Percentiles rank a stretch among this genome's conserved stretches.
phyloP scores from a whole-genome alignment of 352 stramenopile genomes.

The Phytopythium kandeliae region DNA sequence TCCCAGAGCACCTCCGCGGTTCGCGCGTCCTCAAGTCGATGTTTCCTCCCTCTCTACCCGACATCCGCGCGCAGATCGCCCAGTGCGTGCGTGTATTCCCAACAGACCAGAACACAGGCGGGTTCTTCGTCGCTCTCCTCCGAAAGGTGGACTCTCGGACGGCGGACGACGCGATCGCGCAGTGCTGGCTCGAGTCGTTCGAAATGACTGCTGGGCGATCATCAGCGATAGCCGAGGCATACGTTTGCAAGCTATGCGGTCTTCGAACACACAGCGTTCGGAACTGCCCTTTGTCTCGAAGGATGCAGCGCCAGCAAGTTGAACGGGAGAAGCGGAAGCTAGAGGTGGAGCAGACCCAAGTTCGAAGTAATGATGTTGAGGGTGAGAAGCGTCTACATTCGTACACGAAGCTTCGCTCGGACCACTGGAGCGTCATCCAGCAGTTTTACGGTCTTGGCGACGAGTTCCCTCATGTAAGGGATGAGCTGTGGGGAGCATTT shows the following conservation, averaged over 20 bases:
- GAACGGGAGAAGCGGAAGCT: constrained; percentile 5
- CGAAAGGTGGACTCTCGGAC: constrained; percentile 50
- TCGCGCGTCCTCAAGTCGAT: constrained; percentile 66
- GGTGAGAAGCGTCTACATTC: constrained; percentile 21
- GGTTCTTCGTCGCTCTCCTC: constrained; percentile 97
- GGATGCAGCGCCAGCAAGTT: constrained; percentile 17
- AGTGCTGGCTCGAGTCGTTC: constrained; percentile 38
- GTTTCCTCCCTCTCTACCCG: constrained; percentile 80
- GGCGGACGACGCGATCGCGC: constrained; percentile 22
- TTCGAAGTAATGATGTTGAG: constrained; percentile 7
- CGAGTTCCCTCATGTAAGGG: constrained; percentile 41
- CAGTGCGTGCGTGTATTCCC: constrained; percentile 89
- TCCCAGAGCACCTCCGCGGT: constrained; percentile 52
- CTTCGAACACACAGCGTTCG: constrained; percentile 26
- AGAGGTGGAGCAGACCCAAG: not conserved
- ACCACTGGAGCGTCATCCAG: constrained; percentile 53
- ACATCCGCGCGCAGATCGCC: constrained; percentile 18
- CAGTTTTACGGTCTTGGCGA: constrained; percentile 64
- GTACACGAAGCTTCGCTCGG: constrained; percentile 43
- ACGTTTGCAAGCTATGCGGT: constrained; percentile 22
- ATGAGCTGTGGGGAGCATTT: no score
- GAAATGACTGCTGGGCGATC: constrained; percentile 18
- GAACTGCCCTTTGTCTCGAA: constrained; percentile 31
- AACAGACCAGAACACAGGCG: constrained; percentile 96
- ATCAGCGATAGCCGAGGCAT: constrained; percentile 17